Percentiles rank a stretch among this genome's conserved stretches.
Evolutionary conservation across 192 early-diverging fungal genomes (phyloP).

Genomic region (Coemansia biformis): DNA sequence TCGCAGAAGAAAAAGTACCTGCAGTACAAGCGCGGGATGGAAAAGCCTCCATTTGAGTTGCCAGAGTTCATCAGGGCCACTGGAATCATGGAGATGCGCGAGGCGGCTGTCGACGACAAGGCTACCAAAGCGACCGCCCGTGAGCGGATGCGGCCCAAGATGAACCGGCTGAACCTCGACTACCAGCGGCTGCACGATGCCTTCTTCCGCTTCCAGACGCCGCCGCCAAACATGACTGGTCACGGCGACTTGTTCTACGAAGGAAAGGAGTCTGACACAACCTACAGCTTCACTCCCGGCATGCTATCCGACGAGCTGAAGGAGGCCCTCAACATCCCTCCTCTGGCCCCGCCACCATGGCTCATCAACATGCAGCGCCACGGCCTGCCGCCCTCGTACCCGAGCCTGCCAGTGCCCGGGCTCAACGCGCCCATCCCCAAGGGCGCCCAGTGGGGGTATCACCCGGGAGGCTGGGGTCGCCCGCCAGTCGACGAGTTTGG

Average conservation of each 20-base stretch:
- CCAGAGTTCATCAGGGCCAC: constrained; percentile 98
- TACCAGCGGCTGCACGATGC: constrained; percentile 98
- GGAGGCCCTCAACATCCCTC: constrained; percentile 83
- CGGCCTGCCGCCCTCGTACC: constrained; percentile 93
- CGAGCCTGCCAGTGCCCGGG: constrained; percentile 83
- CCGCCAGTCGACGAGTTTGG: constrained; percentile 83
- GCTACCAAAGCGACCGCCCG: constrained; percentile 79
- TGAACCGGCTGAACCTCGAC: constrained; percentile 95
- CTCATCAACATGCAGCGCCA: constrained; percentile 97
- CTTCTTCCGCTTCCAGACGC: constrained; percentile 93
- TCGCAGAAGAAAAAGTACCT: constrained; percentile 93
- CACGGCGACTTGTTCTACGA: constrained; percentile 76
- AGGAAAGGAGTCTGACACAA: constrained; percentile 92
- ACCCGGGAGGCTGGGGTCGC: constrained; percentile 91
- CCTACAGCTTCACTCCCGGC: constrained; percentile 82
- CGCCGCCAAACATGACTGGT: constrained; percentile 40
- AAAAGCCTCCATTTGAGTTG: constrained; percentile 90
- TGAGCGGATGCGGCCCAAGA: constrained; percentile 85
- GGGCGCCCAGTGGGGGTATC: constrained; percentile 98
- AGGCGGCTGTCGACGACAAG: constrained; percentile 74
- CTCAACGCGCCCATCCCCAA: constrained; percentile 94
- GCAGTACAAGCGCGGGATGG: constrained; percentile 93
- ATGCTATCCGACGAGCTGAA: constrained; percentile 78
- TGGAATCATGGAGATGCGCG: constrained; percentile 95
- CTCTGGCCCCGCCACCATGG: constrained; percentile 93